These are phyloP conservation scores for Botrytis fragariae DNA, from an alignment of 2,329 filamentous ascomycete genomes.

Conservation along the genomic window DNA sequence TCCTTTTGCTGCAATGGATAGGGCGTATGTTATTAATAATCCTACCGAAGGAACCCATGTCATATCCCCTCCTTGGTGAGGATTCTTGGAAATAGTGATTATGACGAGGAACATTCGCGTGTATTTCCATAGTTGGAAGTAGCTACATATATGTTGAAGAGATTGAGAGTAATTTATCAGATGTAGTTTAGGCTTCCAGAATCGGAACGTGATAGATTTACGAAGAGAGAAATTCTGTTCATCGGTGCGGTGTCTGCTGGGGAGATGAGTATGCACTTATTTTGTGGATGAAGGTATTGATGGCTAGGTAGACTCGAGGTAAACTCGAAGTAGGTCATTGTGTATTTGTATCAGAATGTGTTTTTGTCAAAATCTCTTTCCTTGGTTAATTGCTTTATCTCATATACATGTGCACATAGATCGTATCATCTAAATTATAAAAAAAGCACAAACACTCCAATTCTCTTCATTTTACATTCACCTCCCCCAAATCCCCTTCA, in stretches of 20 bases:
- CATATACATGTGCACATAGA: background rate
- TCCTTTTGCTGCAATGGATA: no score
- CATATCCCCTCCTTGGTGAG: no score
- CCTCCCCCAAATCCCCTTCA: background rate
- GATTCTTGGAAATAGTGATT: no score
- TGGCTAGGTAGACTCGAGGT: background rate
- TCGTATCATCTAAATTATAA: background rate
- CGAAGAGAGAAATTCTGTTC: background rate
- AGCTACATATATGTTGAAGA: no score
- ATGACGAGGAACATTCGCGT: no score
- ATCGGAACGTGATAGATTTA: background rate
- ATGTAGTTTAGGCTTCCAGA: no score
- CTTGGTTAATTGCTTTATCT: background rate
- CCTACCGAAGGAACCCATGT: no score
- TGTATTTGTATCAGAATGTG: background rate
- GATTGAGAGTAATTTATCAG: no score
- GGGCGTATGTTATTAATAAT: fast-evolving
- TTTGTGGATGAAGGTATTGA: background rate
- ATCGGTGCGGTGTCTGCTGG: no score
- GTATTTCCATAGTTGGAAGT: no score
- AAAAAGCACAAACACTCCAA: background rate
- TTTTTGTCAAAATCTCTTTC: background rate
- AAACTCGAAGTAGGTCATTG: background rate
- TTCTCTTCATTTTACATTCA: background rate
- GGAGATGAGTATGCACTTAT: no score